Conservation (phyloP, 805 yeast species). For the Pichia scutulata region DNA sequence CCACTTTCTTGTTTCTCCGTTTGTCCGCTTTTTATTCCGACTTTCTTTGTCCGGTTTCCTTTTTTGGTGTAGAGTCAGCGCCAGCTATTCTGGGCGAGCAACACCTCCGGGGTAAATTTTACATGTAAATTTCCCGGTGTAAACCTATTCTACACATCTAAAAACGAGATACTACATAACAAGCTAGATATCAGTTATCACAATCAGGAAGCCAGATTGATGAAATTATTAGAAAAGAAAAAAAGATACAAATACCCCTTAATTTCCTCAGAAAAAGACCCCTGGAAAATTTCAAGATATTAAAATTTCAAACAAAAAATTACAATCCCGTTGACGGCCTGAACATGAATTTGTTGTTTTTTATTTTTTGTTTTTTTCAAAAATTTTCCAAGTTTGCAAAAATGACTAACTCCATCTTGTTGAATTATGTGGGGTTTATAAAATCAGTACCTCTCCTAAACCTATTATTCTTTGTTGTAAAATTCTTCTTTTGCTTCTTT, state of each 20-base stretch:
- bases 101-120: too few species aligned
- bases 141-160: too few species aligned
- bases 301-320: background rate
- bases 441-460: background rate
- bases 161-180: too few species aligned
- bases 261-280: too few species aligned
- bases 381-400: background rate
- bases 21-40: background rate
- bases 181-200: background rate
- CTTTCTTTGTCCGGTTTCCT: background rate
- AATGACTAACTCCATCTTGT: background rate
- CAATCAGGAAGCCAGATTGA: too few species aligned
- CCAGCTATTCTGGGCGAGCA: background rate
- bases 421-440: background rate
- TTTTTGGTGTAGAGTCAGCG: background rate
- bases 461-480: background rate
- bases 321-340: background rate
- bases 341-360: background rate
- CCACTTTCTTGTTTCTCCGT: background rate
- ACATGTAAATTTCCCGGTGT: background rate
- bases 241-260: background rate
- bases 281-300: background rate
- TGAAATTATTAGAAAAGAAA: too few species aligned
- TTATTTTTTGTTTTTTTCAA: background rate
- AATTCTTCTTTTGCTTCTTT: background rate